phyloP scores from a whole-genome alignment of 2,329 filamentous ascomycete species.

The Aspergillus melleus region DNA sequence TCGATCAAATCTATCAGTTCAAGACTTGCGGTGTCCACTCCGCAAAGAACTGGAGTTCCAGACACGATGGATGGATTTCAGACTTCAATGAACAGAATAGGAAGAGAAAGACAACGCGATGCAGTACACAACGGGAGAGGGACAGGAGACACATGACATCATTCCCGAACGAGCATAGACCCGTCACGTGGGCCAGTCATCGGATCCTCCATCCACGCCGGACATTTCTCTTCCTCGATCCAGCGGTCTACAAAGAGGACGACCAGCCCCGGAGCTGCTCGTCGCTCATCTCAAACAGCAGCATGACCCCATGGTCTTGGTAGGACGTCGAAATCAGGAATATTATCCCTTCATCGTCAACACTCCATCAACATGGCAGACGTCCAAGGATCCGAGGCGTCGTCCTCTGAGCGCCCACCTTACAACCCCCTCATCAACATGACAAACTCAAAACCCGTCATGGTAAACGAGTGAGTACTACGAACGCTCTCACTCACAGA shows the following conservation, averaged over 20 bases:
- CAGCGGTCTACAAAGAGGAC: background rate
- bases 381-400: conserved; percentile 13
- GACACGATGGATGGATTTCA: no score
- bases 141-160: conserved; percentile 12
- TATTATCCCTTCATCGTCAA: background rate
- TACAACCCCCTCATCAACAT: conserved; percentile 57
- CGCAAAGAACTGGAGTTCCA: no score
- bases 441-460: conserved; percentile 50
- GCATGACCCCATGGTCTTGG: background rate
- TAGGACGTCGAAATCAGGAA: background rate
- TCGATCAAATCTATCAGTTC: conserved; percentile 1
- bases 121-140: background rate
- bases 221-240: no score
- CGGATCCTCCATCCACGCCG: background rate
- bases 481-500: background rate
- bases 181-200: conserved; percentile 12
- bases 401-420: conserved; percentile 17
- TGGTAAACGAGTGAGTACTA: conserved; percentile 48
- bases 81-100: no score
- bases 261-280: conserved; percentile 14
- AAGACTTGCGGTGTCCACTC: background rate
- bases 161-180: conserved; percentile 15
- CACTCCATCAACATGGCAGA: conserved; percentile 9
- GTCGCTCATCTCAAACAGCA: background rate
- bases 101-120: background rate